Conservation (phyloP, 345 rosid species). For the Gossypium rotundifolium region DNA sequence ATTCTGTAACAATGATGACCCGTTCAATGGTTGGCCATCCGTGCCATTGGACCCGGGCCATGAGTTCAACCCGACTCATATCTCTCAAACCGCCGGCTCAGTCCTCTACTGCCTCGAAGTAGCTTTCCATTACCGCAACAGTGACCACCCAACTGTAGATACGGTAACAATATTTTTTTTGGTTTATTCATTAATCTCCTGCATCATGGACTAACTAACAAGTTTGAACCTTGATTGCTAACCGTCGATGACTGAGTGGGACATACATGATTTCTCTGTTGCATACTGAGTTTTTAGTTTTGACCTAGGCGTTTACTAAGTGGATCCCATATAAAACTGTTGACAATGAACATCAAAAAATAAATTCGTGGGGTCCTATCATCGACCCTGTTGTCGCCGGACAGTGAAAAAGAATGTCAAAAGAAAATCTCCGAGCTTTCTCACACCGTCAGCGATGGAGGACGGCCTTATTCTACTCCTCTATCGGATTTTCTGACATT, state of each 20-base stretch:
- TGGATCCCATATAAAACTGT: conserved; percentile 18
- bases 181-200: not conserved
- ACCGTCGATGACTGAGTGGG: conserved; percentile 18
- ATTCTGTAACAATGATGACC: conserved; percentile 75
- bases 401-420: conserved; percentile 23
- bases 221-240: not conserved
- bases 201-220: conserved; percentile 7
- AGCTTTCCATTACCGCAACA: conserved; percentile 52
- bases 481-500: conserved; percentile 67
- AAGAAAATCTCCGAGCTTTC: not conserved
- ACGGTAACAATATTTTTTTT: conserved; percentile 37
- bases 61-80: conserved; percentile 34
- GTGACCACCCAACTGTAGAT: conserved; percentile 43
- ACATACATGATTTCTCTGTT: not conserved
- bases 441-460: conserved; percentile 23
- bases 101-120: conserved; percentile 87
- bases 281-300: conserved; percentile 17
- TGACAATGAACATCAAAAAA: conserved; percentile 18
- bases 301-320: conserved; percentile 28
- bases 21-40: conserved; percentile 79
- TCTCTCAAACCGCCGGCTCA: conserved; percentile 51
- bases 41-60: conserved; percentile 47
- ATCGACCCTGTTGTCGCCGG: not conserved
- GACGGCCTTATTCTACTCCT: conserved; percentile 17
- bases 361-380: conserved; percentile 7